These are phyloP conservation scores for Sinapis alba DNA, from an alignment of 441 rosid genomes.

Conservation along the genomic window DNA sequence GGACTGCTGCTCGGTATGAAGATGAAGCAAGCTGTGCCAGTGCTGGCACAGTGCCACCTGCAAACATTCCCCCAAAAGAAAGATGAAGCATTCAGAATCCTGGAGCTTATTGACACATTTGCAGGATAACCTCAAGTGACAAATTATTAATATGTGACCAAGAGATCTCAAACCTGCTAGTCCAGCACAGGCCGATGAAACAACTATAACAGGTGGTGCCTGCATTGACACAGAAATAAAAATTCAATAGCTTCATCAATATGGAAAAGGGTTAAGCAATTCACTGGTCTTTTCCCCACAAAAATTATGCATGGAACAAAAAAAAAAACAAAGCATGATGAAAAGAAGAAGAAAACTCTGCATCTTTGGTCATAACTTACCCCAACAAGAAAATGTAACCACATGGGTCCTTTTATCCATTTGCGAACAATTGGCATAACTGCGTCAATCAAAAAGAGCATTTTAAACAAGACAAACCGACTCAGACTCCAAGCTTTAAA, in stretches of 20 bases:
- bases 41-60: conserved; percentile 90
- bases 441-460: conserved; percentile 41
- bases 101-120: conserved; percentile 7
- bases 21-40: conserved; percentile 84
- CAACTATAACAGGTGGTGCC: conserved; percentile 94
- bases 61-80: conserved; percentile 18
- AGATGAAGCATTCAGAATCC: not conserved
- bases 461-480: not conserved
- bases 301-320: not conserved
- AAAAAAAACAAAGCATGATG: not conserved
- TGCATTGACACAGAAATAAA: conserved; percentile 31
- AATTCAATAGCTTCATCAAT: not conserved
- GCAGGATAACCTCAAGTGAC: not conserved
- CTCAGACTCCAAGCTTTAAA: conserved; percentile 13
- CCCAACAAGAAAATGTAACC: conserved; percentile 93
- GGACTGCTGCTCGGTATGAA: conserved; percentile 69
- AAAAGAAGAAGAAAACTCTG: not conserved
- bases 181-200: conserved; percentile 94
- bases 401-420: conserved; percentile 85
- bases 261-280: not conserved
- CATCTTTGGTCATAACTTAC: conserved; percentile 51
- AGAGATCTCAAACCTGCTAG: conserved; percentile 61
- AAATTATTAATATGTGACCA: not conserved
- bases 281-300: not conserved
- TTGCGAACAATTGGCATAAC: conserved; percentile 83